These are phyloP conservation scores for Eimeria falciformis DNA, from an alignment of 169 alveolate species.

Conservation along the genomic window DNA sequence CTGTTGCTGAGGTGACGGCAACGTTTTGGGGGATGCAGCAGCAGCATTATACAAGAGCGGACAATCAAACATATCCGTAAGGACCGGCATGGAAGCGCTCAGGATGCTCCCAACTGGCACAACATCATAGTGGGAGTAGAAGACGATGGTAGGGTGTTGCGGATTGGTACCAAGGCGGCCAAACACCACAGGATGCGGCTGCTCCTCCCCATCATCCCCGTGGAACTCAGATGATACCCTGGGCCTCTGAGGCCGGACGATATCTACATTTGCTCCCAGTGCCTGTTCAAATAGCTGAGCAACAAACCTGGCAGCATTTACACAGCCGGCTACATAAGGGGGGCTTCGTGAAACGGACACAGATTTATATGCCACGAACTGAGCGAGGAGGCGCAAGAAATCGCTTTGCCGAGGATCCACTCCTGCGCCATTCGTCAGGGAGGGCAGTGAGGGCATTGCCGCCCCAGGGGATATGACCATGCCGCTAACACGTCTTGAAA, in stretches of 20 bases:
- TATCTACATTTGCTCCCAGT: conserved; percentile 69
- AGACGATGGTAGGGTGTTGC: conserved; percentile 77
- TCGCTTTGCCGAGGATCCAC: conserved; percentile 61
- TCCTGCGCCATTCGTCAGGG: conserved; percentile 37
- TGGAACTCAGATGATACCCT: conserved; percentile 45
- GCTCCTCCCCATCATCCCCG: conserved; percentile 55
- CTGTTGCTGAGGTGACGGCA: conserved; percentile 33
- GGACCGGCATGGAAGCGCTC: background rate
- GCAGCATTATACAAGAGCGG: conserved; percentile 9
- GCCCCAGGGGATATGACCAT: conserved; percentile 71
- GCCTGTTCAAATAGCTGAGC: conserved; percentile 67
- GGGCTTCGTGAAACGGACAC: conserved; percentile 60
- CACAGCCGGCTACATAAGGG: conserved; percentile 61
- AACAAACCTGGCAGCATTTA: conserved; percentile 59
- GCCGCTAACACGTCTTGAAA: conserved; percentile 26
- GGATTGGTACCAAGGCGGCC: conserved; percentile 79
- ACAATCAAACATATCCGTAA: conserved; percentile 7
- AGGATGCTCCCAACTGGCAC: conserved; percentile 65
- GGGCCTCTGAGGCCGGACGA: conserved; percentile 61
- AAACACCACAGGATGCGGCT: conserved; percentile 77
- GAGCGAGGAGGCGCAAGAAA: conserved; percentile 55
- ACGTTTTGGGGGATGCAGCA: conserved; percentile 47
- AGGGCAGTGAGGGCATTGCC: conserved; percentile 59
- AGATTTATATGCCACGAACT: conserved; percentile 58
- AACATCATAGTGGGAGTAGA: conserved; percentile 80